Conservation (phyloP, 768 basidiomycete species). For the Aureoboletus auriporus region DNA sequence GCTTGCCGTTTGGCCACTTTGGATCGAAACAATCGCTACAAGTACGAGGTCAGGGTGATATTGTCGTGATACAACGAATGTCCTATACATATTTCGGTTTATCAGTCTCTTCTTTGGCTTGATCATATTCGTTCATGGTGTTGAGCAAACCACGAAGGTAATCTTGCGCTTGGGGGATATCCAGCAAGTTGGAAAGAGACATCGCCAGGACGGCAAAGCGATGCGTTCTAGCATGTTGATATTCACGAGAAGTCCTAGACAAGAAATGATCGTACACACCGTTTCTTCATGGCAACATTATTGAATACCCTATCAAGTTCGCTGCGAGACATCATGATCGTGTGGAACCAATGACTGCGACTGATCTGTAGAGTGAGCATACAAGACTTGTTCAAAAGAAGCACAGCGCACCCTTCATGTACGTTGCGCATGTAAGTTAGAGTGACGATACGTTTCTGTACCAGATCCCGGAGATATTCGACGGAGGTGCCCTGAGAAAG, state of each 20-base stretch:
- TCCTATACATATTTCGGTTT: conserved; percentile 66
- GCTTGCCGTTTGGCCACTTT: conserved; percentile 52
- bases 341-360: conserved; percentile 85
- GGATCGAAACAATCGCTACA: conserved; percentile 56
- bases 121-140: conserved; percentile 74
- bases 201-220: conserved; percentile 84
- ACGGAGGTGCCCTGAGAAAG: conserved; percentile 61
- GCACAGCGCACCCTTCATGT: conserved; percentile 70
- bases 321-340: conserved; percentile 68
- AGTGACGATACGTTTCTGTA: conserved; percentile 82
- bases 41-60: conserved; percentile 8
- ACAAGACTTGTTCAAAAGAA: not conserved
- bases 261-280: conserved; percentile 40
- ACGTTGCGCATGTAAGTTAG: conserved; percentile 82
- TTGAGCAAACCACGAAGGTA: conserved; percentile 71
- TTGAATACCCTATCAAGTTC: conserved; percentile 76
- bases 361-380: conserved; percentile 34
- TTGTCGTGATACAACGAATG: not conserved
- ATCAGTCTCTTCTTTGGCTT: conserved; percentile 48
- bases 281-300: conserved; percentile 72
- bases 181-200: conserved; percentile 78
- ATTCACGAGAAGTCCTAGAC: conserved; percentile 4
- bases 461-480: conserved; percentile 73
- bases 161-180: conserved; percentile 77
- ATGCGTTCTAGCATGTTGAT: conserved; percentile 50